Conservation (phyloP, 1,284 basidiomycete species). For the Fomitopsis pinicola region DNA sequence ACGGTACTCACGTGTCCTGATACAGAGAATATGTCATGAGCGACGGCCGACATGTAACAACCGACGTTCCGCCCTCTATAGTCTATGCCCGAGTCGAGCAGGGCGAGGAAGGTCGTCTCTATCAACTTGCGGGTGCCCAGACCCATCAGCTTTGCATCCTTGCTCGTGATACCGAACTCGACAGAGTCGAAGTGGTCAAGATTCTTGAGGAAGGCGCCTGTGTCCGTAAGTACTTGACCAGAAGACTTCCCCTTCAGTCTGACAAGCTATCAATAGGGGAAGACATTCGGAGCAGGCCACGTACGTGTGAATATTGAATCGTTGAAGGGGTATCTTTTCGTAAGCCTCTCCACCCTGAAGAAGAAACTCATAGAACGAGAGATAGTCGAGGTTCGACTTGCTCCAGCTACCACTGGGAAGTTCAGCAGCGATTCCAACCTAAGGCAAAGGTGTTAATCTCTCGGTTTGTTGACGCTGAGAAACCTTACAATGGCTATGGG, state of each 20-base stretch:
- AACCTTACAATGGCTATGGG: no score
- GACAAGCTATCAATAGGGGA: not conserved
- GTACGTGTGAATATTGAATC: constrained; percentile 19
- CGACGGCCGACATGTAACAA: constrained; percentile 30
- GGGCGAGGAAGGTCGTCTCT: constrained; percentile 34
- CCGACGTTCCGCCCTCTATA: constrained; percentile 35
- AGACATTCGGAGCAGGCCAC: not conserved
- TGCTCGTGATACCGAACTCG: constrained; percentile 36
- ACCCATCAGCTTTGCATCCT: constrained; percentile 34
- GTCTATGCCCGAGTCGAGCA: constrained; percentile 39
- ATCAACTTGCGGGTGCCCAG: constrained; percentile 33
- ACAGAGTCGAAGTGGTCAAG: constrained; percentile 34
- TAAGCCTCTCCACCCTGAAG: constrained; percentile 30
- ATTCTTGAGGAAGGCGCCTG: constrained; percentile 36
- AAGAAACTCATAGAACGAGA: constrained; percentile 33
- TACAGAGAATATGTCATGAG: constrained; percentile 8
- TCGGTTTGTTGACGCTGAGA: no score
- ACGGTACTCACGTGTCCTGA: constrained; percentile 12
- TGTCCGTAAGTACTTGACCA: constrained; percentile 25
- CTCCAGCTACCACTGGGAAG: constrained; percentile 29
- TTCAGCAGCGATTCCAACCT: constrained; percentile 36
- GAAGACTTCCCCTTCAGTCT: constrained; percentile 23
- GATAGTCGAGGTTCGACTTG: constrained; percentile 30
- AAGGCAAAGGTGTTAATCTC: not conserved
- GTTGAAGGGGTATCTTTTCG: constrained; percentile 29